phyloP scores from a whole-genome alignment of 2,329 filamentous ascomycete species.

The Claviceps sp. region DNA sequence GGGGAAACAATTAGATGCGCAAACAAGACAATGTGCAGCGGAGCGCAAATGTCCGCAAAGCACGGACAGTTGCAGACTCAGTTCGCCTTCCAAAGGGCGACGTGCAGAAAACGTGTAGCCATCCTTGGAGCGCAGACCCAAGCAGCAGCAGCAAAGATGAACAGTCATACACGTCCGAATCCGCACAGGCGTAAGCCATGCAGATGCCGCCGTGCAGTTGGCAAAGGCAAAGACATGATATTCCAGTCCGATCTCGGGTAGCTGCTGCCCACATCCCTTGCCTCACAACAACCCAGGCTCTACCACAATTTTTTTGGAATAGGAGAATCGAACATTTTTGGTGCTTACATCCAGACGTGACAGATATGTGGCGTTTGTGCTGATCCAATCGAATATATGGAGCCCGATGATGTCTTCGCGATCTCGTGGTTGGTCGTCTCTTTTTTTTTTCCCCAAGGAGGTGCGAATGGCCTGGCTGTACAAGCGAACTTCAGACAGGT shows the following conservation, averaged over 20 bases:
- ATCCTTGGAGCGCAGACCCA: neutral
- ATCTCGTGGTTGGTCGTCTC: neutral
- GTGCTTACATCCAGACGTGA: slow-evolving; percentile 1
- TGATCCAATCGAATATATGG: neutral
- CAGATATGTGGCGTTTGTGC: neutral
- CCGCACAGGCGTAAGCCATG: neutral
- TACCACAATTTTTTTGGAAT: neutral
- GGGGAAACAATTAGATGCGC: neutral
- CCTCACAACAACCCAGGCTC: neutral
- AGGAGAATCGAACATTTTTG: neutral
- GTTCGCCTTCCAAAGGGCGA: slow-evolving; percentile 9
- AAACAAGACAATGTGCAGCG: slow-evolving; percentile 6
- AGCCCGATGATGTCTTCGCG: neutral
- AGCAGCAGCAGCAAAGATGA: neutral
- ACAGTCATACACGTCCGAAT: neutral
- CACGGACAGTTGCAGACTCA: slow-evolving; percentile 15
- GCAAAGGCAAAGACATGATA: neutral
- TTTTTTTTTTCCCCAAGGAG: neutral
- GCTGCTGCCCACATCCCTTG: neutral
- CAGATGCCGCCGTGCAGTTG: neutral
- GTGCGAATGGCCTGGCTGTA: neutral
- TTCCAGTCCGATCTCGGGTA: neutral
- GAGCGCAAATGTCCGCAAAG: slow-evolving; percentile 10
- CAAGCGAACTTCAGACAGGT: neutral
- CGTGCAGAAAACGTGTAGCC: slow-evolving; percentile 4